Evolutionary conservation across 768 basidiomycete species (phyloP).

Genomic region (Leucogyrophana mollusca): DNA sequence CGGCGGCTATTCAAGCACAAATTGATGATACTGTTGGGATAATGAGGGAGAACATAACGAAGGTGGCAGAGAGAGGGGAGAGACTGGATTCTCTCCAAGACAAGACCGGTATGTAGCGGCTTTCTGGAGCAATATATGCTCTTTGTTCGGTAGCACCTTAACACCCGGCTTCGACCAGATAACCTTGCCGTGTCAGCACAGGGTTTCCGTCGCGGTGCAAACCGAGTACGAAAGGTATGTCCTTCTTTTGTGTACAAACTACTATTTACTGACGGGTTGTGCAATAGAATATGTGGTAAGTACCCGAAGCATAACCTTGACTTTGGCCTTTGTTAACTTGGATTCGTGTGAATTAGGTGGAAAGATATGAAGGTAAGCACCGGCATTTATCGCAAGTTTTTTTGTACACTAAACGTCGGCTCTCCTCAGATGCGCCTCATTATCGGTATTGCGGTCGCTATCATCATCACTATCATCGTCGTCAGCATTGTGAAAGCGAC

Average conservation of each 20-base stretch:
- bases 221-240: slow-evolving; percentile 93
- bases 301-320: slow-evolving; percentile 9
- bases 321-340: slow-evolving; percentile 6
- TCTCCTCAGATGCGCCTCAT: slow-evolving; percentile 87
- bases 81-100: slow-evolving; percentile 91
- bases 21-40: slow-evolving; percentile 97
- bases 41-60: slow-evolving; percentile 97
- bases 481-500: slow-evolving; percentile 92
- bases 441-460: slow-evolving; percentile 84
- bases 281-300: slow-evolving; percentile 87
- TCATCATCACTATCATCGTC: slow-evolving; percentile 94
- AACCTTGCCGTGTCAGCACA: slow-evolving; percentile 98
- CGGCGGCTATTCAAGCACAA: slow-evolving; percentile 93
- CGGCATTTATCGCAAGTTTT: neutral
- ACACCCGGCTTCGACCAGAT: slow-evolving; percentile 46
- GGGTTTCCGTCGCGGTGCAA: slow-evolving; percentile 96
- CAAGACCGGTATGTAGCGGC: slow-evolving; percentile 83
- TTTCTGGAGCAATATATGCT: neutral
- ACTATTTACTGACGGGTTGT: slow-evolving; percentile 7
- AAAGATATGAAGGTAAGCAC: slow-evolving; percentile 88
- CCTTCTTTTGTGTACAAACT: neutral
- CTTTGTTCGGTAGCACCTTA: neutral
- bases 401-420: neutral
- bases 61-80: slow-evolving; percentile 95
- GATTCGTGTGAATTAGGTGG: slow-evolving; percentile 58